Base-by-base conservation (phyloP, 495 filamentous ascomycete species). In the Apodospora peruviana region DNA sequence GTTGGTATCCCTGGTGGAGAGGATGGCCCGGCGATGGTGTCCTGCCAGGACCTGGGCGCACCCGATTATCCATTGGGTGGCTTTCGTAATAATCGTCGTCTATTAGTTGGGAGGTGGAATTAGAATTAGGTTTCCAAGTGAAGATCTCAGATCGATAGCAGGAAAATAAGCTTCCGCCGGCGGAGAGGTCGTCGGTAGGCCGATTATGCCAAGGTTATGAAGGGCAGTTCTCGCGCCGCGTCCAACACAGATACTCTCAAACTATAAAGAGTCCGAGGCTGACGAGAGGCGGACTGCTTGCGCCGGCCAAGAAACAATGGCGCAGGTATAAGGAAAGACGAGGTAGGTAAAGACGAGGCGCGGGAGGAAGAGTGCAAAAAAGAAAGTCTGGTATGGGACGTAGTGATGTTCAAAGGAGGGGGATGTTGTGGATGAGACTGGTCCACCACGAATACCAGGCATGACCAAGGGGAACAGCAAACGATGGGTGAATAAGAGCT, bases 31-130 rank as follows among this genome's bases (percentile, higher is more conserved):
- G 76, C 29, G 79, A 79, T 21, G 84, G 75, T 22, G 78, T 76
- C 50, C 80, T 54, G 77, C 76, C 78, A 38, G 73, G 73, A n/a
- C n/a, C n/a, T n/a, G n/a, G n/a, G n/a, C n/a, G n/a, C n/a, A n/a
- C n/a, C 17, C 79, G 73, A 43, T 73, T 74, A 52, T 79, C 78
- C 69, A 81, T 73, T 25, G 66, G 68, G 25, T 61, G 76, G 50
- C 54, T 62, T 69, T 69, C 77, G 64, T 76, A 81, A 58, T 79
- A 76, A 45, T 85, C 76, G 64, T 86, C 77, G 65, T 88, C 85
- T 74, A 67, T 43, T 14, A 21, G 12, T 29, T 25, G 32, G 54
- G 45, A 48, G 23, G 24, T 18, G 41, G 18, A 27, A 57, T 61
- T 62, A 70, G 65, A 58, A 27, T 32, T 32, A 19, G 32, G 42